Evolutionary conservation across 495 filamentous ascomycete genomes (phyloP), one percentile per base, ranked within the genome.

Genomic region (Trichoderma virens): DNA sequence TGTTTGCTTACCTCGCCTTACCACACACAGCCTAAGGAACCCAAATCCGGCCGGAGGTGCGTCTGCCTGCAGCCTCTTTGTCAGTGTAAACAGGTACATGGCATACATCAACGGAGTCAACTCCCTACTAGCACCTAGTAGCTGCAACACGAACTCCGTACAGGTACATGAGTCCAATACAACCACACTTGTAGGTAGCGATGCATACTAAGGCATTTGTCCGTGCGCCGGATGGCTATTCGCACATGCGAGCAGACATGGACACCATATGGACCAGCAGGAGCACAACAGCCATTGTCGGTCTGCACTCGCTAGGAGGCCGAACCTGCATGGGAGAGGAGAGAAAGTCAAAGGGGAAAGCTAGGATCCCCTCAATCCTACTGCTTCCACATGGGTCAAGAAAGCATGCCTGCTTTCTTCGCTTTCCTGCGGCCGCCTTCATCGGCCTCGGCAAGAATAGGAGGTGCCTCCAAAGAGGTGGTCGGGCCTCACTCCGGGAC

Each of bases 131-230:
- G n/a, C n/a, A n/a, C n/a, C n/a, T n/a, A n/a, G n/a, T n/a, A n/a
- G 38, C 20, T 25, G 45, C 23, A 51, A n/a, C 45, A 51, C 45
- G 45, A 9, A 51, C 45, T 25, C 45, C n/a, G 23, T 51, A 51
- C 45, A 51, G 18, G 27, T 18, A 56, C 23, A 56, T 56, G 51
- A 56, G 23, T 23, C 43, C n/a, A n/a, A 56, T 56, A 56, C 43
- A 3, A 47, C 51, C 51, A 56, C 51, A 56, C 51, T 28, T 18
- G n/a, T 56, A 56, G 51, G 51, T 56, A 56, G 51, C 51, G 8
- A 56, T 56, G 51, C 25, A 56, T 56, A 8, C 51, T 27, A 8
- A 13, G 25, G 25, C 51, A 30, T 0, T 18, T 30, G 25, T 30
- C 51, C 51, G 51, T 56, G 23, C 51, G 51, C 23, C 5, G 23